phyloP scores from a whole-genome alignment of 108 stramenopile species.

The Aurantiochytrium sp. region DNA sequence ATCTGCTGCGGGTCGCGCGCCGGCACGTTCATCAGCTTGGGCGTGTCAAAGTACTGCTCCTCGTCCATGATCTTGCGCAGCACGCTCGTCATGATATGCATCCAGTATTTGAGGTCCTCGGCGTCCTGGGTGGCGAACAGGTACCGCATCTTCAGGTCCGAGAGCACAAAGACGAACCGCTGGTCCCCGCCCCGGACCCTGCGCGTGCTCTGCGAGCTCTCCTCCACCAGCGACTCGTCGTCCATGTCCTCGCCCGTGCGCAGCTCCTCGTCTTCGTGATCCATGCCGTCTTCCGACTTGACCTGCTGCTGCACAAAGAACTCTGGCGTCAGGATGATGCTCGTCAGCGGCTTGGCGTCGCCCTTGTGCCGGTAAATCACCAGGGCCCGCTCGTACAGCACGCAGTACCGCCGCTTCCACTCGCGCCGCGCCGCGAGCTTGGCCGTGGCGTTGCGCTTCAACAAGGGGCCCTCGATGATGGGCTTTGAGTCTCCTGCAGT shows the following conservation, averaged over 20 bases:
- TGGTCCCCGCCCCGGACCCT: background rate
- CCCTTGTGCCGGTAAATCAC: slow-evolving; percentile 21
- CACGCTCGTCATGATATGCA: background rate
- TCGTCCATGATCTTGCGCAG: background rate
- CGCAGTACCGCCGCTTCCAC: slow-evolving; percentile 14
- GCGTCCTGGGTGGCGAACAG: background rate
- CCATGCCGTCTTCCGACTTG: background rate
- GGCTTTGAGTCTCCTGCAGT: background rate
- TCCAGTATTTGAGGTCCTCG: background rate
- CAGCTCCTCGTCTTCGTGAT: background rate
- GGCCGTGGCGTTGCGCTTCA: background rate
- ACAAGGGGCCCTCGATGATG: background rate
- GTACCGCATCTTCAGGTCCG: background rate
- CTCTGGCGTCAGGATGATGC: slow-evolving; percentile 27
- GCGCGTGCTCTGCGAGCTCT: background rate
- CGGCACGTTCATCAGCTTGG: background rate
- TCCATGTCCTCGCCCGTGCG: background rate
- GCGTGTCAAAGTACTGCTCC: slow-evolving; percentile 20
- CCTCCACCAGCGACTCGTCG: background rate
- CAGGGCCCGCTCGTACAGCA: background rate
- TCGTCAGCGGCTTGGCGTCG: background rate
- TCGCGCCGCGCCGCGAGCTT: background rate
- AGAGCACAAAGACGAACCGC: background rate
- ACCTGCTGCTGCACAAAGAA: too few species aligned
- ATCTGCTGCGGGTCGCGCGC: background rate